Conservation (phyloP, 768 basidiomycete species). For the Leccinum obscurum region DNA sequence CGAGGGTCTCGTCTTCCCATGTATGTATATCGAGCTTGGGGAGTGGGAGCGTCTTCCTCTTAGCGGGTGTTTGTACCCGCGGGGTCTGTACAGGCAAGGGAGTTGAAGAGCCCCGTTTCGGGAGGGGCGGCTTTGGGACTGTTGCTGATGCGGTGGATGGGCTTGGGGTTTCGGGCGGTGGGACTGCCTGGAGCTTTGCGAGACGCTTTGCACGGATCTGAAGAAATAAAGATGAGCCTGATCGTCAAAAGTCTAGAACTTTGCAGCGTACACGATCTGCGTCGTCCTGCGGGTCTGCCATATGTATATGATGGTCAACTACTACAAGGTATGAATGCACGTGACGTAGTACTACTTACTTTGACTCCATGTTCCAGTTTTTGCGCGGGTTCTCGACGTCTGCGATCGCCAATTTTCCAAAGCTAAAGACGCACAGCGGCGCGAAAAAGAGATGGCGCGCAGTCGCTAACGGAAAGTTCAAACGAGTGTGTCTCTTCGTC, state of each 20-base stretch:
- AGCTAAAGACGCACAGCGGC: constrained; percentile 78
- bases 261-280: constrained; percentile 66
- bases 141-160: constrained; percentile 26
- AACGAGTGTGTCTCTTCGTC: constrained; percentile 55
- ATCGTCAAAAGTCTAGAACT: neutral
- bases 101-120: constrained; percentile 30
- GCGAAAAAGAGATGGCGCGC: constrained; percentile 82
- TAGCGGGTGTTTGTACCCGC: constrained; percentile 36
- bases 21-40: constrained; percentile 51
- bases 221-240: neutral
- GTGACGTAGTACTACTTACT: constrained; percentile 11
- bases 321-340: neutral
- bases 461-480: constrained; percentile 66
- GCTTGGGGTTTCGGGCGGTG: constrained; percentile 28
- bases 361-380: constrained; percentile 30
- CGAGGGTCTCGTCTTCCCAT: constrained; percentile 79
- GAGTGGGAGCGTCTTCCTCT: constrained; percentile 47
- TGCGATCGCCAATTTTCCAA: constrained; percentile 57
- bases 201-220: constrained; percentile 93
- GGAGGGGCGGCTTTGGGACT: constrained; percentile 36
- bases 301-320: constrained; percentile 25
- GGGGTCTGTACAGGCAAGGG: constrained; percentile 32
- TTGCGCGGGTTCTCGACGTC: constrained; percentile 62
- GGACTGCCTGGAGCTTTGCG: constrained; percentile 69
- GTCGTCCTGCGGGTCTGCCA: constrained; percentile 62